phyloP scores from a whole-genome alignment of 495 filamentous ascomycete species.

The Neurospora intermedia region DNA sequence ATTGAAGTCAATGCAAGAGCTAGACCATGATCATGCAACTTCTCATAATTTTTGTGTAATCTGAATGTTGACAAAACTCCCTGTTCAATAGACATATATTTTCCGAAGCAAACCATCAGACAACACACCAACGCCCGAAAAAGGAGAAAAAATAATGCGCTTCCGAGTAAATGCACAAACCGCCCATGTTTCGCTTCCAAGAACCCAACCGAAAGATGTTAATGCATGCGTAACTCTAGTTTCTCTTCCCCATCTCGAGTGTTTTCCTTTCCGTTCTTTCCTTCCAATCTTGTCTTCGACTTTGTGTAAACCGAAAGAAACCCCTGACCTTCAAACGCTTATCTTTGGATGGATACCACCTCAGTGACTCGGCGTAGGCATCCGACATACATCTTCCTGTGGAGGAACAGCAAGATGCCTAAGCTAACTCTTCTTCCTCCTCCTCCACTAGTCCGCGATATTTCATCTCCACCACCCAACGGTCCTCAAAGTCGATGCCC shows the following conservation, averaged over 20 bases:
- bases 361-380: neutral
- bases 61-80: neutral
- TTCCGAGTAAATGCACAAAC: neutral
- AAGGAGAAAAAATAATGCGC: neutral
- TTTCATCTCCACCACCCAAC: conserved; percentile 64
- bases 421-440: conserved; percentile 12
- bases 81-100: neutral
- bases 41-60: neutral
- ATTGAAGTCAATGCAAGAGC: neutral
- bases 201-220: neutral
- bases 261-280: neutral
- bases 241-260: neutral
- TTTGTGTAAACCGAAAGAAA: neutral
- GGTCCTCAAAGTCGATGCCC: conserved; percentile 74
- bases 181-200: neutral
- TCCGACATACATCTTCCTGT: neutral
- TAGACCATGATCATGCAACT: neutral
- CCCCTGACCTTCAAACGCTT: neutral
- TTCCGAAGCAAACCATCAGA: neutral
- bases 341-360: neutral
- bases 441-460: conserved; percentile 29
- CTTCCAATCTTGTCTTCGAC: neutral
- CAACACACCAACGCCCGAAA: neutral
- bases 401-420: neutral
- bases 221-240: neutral